A percentile compares a stretch with the other conserved stretches of the same genome.
These are phyloP conservation scores for Aspergillus sp. DNA, from an alignment of 2,329 filamentous ascomycete species.

Conservation along the genomic window DNA sequence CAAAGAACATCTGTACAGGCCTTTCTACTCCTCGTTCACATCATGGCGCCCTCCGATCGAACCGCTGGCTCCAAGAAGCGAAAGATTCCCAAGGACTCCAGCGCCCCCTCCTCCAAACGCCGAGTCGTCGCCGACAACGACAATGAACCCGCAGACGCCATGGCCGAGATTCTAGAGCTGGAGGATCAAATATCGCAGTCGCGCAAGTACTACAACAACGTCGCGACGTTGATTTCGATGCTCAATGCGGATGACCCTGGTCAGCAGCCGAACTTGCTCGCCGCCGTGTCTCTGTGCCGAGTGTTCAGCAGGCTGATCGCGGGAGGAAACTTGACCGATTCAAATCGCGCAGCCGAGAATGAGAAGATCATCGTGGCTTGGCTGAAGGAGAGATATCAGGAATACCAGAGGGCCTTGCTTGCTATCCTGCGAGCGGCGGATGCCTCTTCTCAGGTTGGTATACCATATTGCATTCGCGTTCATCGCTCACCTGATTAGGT, in stretches of 20 bases:
- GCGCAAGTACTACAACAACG: conserved; percentile 86
- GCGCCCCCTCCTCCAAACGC: conserved; percentile 33
- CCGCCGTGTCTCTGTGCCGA: conserved; percentile 72
- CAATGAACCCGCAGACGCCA: conserved; percentile 47
- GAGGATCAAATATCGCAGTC: conserved; percentile 78
- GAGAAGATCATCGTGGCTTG: conserved; percentile 66
- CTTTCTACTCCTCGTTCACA: conserved; percentile 41
- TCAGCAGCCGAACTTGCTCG: conserved; percentile 52
- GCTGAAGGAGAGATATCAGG: conserved; percentile 64
- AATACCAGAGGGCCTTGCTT: conserved; percentile 58
- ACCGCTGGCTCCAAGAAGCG: conserved; percentile 29
- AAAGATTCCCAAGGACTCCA: conserved; percentile 28
- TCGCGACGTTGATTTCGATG: conserved; percentile 59
- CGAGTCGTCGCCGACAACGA: conserved; percentile 40
- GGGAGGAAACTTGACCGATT: conserved; percentile 58
- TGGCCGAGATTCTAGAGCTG: conserved; percentile 61
- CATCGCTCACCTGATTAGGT: conserved; percentile 33
- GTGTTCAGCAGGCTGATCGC: conserved; percentile 76
- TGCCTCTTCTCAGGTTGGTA: conserved; percentile 42
- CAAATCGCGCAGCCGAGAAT: conserved; percentile 58
- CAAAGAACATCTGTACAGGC: conserved; percentile 33
- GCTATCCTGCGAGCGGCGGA: conserved; percentile 52
- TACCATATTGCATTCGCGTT: background rate
- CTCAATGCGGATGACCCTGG: conserved; percentile 43
- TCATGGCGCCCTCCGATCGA: too few species aligned